Base-by-base conservation (phyloP, 2,329 filamentous ascomycete genomes). In the Fusarium xylarioides region DNA sequence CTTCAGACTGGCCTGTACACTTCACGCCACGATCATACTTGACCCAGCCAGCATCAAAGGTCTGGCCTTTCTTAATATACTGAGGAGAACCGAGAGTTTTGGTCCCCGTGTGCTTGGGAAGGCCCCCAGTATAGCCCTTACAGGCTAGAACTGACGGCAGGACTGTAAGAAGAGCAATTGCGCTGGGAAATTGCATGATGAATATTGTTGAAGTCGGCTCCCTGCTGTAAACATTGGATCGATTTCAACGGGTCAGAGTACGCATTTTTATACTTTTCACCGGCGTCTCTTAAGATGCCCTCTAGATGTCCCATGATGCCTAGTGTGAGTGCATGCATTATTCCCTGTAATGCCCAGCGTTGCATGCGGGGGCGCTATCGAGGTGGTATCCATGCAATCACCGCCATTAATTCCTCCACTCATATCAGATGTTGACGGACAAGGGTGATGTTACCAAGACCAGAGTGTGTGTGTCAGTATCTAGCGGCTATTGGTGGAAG, bases 1-100 rank as follows among this genome's bases (percentile, higher is more conserved):
- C 85, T 78, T 87, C 85, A 15, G 70, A 68, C 75, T 87, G 78
- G 7, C 77, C 83, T 34, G 73, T 81, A 78, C 85, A 87, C 50
- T 78, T 79, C 38, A 80, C 79, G 18, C 83, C 82, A 63, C 82
- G 83, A 68, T 84, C 83, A 63, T 82, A 85, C 62, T 78, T 79
- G 38, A 77, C 79, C 79, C 79, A 81, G 3, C 75, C 76, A 50
- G 78, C 80, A 23, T 82, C 80, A 37, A 78, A 78, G 10, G 76
- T 74, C 44, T 79, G 67, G 7, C 79, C 77, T 3, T 72, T 65
- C 21, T 68, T 66, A 43, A 81, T 73, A 58, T 79, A 77, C 23
- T 79, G 80, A 16, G 82, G 81, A 1, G 72, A 64, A 30, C 66
- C 76, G 19, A 78, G 78, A 34, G 75, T 61, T 71, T 79, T 80